Base-by-base conservation (phyloP, 495 filamentous ascomycete species). In the Penicillium alfredii region DNA sequence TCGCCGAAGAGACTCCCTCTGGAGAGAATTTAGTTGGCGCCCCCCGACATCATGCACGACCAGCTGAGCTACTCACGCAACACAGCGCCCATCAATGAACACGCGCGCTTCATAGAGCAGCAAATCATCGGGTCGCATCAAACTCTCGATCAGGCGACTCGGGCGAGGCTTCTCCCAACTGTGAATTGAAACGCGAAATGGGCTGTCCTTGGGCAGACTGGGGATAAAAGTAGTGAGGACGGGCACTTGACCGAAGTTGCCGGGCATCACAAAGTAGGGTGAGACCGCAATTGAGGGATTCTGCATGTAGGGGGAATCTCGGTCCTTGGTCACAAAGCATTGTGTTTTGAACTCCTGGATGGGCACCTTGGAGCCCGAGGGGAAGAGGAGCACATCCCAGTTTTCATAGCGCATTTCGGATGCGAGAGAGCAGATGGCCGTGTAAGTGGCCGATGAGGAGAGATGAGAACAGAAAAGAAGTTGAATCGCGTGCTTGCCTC, bases 321-420 rank as follows among this genome's bases (percentile, higher is more conserved):
- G 54, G 52, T 89, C 84, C 23, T 77, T 76, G 23, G 80, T 74
- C 11, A 83, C 82, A 59, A 80, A 84, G 59, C 86, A 94, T 46
- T 77, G 73, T 10, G 86, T 88, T 52, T 80, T 83, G 74, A 92
- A 94, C 55, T 94, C 88, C 54, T 89, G 86, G 27, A 90, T 58
- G 6, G 87, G 87, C 11, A 83, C 70, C 42, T 74, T 75, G 35
- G 63, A 71, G 19, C 60, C 60, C 27, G 68, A 62, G 1, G 86
- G 81, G 58, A 93, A 92, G 38, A 94, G 66, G 32, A 93, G 77
- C 33, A 90, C 72, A 53, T 93, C 88, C 88, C 87, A 92, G 48
- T 82, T 80, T 38, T 82, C 72, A 68, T 84, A 93, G 34, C 86
- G 79, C 86, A 93, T 93, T 7, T 16, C 56, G 52, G 23, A 10